phyloP scores from a whole-genome alignment of 2,329 filamentous ascomycete species.

The Claviceps purpurea region DNA sequence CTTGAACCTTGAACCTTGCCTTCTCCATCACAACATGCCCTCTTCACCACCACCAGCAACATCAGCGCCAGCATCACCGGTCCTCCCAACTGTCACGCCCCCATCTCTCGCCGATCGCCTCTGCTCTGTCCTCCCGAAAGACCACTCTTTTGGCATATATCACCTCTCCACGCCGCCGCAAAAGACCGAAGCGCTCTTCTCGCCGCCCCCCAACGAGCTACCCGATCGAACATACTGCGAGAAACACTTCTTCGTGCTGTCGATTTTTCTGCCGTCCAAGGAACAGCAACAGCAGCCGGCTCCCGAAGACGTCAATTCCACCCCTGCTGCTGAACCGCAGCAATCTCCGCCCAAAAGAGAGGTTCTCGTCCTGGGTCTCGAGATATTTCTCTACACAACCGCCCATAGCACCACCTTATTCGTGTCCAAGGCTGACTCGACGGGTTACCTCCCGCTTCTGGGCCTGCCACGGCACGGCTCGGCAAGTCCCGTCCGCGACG shows the following conservation, averaged over 20 bases:
- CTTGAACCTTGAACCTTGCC: background rate
- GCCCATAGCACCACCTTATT: constrained; percentile 74
- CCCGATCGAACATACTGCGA: constrained; percentile 75
- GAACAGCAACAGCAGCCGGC: background rate
- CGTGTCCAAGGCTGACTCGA: constrained; percentile 93
- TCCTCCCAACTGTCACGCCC: background rate
- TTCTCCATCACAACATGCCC: background rate
- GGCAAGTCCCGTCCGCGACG: constrained; percentile 59
- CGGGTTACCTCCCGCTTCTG: constrained; percentile 65
- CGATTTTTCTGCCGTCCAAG: constrained; percentile 23
- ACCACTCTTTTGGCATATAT: constrained; percentile 53
- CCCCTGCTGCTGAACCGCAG: background rate
- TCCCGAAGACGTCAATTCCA: background rate
- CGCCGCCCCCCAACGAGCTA: constrained; percentile 56
- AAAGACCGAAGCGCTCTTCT: constrained; percentile 61
- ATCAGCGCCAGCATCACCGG: background rate
- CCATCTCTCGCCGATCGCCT: constrained; percentile 15
- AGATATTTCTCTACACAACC: constrained; percentile 79
- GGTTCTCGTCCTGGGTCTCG: constrained; percentile 69
- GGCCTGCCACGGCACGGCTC: constrained; percentile 46
- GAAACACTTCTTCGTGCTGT: constrained; percentile 57
- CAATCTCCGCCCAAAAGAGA: constrained; percentile 19
- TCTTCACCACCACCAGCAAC: background rate
- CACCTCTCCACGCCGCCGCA: constrained; percentile 81
- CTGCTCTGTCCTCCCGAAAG: constrained; percentile 38